Evolutionary conservation across 345 rosid genomes (phyloP).

Genomic region (Geranium brycei): DNA sequence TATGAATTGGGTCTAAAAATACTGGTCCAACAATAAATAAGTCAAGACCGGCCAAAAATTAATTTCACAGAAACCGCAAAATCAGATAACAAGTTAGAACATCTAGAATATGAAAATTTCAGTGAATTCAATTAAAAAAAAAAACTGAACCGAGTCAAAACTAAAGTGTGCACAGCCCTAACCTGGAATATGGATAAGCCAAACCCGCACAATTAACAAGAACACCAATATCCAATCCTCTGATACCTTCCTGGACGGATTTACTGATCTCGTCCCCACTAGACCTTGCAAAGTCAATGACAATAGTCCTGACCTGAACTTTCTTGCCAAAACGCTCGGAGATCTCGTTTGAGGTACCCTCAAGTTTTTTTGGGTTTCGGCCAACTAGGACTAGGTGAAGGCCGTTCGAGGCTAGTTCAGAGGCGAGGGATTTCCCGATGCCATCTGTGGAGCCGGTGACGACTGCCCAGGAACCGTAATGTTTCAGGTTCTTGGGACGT

Average conservation of each 20-base stretch:
- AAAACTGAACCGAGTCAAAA: no score
- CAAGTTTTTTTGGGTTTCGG: constrained; percentile 27
- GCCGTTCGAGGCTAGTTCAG: constrained; percentile 28
- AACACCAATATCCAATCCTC: constrained; percentile 32
- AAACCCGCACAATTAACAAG: constrained; percentile 31
- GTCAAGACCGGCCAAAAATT: no score
- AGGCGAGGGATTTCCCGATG: constrained; percentile 35
- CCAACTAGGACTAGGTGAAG: constrained; percentile 29
- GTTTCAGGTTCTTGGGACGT: constrained; percentile 24
- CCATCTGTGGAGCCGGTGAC: constrained; percentile 40
- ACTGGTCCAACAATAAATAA: no score
- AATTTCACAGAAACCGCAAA: no score
- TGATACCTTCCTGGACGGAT: constrained; percentile 7
- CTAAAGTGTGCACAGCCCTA: no score
- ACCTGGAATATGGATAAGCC: constrained; percentile 16
- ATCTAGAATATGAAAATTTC: no score
- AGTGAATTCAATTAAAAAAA: no score
- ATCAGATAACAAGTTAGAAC: no score
- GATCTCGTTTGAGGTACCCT: constrained; percentile 14
- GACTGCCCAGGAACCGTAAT: constrained; percentile 35
- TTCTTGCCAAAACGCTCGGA: not conserved
- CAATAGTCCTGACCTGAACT: constrained; percentile 12
- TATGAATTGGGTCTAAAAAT: no score
- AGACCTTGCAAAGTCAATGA: constrained; percentile 16
- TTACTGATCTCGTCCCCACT: constrained; percentile 17